Conservation (phyloP, 352 stramenopile genomes). For the Pythium scleroteichum region DNA sequence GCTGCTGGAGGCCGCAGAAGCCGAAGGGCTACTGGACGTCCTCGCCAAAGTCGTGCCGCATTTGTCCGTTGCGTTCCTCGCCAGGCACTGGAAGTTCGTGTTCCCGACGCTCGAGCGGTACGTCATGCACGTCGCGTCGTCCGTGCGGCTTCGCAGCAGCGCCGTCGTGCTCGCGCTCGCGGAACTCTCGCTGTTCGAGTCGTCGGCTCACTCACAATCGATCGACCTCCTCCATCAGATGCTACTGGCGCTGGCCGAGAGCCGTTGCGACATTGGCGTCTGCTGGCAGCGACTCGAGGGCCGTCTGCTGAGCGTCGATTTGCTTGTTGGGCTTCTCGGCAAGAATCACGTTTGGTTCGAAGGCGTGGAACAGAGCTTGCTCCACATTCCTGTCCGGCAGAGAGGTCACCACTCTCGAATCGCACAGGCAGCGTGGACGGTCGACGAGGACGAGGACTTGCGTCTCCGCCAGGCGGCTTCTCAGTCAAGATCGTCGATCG, state of each 20-base stretch:
- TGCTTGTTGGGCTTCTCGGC: slow-evolving; percentile 48
- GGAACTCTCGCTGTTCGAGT: slow-evolving; percentile 19
- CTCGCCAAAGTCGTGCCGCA: slow-evolving; percentile 44
- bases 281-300: slow-evolving; percentile 76
- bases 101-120: slow-evolving; percentile 74
- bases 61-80: slow-evolving; percentile 48
- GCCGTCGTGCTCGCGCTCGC: slow-evolving; percentile 51
- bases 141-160: slow-evolving; percentile 58
- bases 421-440: slow-evolving; percentile 40
- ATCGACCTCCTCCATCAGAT: slow-evolving; percentile 53
- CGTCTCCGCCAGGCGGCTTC: background rate
- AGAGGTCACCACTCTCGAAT: slow-evolving; percentile 5
- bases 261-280: slow-evolving; percentile 20
- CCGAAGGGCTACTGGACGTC: slow-evolving; percentile 68
- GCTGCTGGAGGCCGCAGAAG: slow-evolving; percentile 52
- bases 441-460: slow-evolving; percentile 28
- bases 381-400: background rate
- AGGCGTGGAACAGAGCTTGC: background rate
- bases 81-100: slow-evolving; percentile 73
- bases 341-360: slow-evolving; percentile 26
- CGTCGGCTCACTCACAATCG: background rate
- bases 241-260: slow-evolving; percentile 41
- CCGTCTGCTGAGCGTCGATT: slow-evolving; percentile 65
- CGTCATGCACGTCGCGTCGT: slow-evolving; percentile 71
- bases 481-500: background rate